phyloP scores from a whole-genome alignment of 139 green algal species.

The Zygnema circumcarinatum region DNA sequence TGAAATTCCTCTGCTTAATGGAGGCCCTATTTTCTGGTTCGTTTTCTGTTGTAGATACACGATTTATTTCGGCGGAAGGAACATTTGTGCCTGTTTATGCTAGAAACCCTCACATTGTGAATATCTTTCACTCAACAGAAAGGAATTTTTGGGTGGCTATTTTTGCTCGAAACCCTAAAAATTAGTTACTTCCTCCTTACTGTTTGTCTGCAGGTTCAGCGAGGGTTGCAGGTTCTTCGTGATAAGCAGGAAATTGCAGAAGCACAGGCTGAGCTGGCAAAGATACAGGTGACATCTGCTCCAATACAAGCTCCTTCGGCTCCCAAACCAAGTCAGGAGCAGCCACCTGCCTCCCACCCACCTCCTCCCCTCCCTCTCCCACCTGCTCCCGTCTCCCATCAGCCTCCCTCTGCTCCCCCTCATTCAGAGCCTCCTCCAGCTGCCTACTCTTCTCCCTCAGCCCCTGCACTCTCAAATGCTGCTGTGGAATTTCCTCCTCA shows the following conservation, averaged over 20 bases:
- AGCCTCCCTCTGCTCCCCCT: constrained; percentile 13
- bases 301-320: neutral
- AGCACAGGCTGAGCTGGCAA: constrained; percentile 55
- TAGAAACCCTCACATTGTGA: too few relatives aligned
- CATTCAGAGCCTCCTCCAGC: neutral
- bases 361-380: neutral
- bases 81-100: too few relatives aligned
- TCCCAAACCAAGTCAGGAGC: neutral
- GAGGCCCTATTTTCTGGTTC: too few relatives aligned
- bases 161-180: too few relatives aligned
- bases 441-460: neutral
- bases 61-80: too few relatives aligned
- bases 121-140: too few relatives aligned
- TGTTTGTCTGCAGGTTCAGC: constrained; percentile 51
- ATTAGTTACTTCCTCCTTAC: too few relatives aligned
- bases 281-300: constrained; percentile 27
- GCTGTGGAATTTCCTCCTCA: constrained; percentile 1
- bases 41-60: too few relatives aligned
- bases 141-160: too few relatives aligned
- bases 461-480: neutral
- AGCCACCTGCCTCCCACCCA: neutral
- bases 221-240: constrained; percentile 54
- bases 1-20: too few relatives aligned
- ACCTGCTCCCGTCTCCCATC: neutral
- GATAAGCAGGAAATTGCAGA: constrained; percentile 60